Percentiles rank a stretch among this genome's conserved stretches.
These are phyloP conservation scores for Chaetomiaceae sp. DNA, from an alignment of 2,329 filamentous ascomycete species.

Conservation along the genomic window DNA sequence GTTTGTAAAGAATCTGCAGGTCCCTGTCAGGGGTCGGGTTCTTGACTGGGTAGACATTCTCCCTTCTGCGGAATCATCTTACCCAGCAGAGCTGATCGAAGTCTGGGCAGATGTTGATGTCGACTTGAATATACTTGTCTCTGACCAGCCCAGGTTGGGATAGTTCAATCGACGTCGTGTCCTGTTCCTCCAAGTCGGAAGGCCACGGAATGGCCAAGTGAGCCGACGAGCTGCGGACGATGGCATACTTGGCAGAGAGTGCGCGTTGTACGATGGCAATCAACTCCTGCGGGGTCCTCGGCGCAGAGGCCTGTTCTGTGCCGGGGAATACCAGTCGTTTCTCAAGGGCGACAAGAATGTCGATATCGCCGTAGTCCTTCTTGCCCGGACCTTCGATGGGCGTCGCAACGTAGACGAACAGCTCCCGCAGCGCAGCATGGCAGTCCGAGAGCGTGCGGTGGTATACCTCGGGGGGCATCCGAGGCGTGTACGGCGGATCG, in stretches of 20 bases:
- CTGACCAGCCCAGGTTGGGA: background rate
- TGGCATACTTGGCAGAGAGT: slow-evolving; percentile 43
- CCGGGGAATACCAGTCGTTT: slow-evolving; percentile 14
- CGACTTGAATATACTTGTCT: slow-evolving; percentile 59
- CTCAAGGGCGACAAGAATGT: slow-evolving; percentile 54
- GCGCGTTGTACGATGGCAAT: slow-evolving; percentile 33
- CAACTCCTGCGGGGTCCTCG: slow-evolving; percentile 7
- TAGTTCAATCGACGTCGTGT: background rate
- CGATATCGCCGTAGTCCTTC: slow-evolving; percentile 64
- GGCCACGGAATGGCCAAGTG: slow-evolving; percentile 56
- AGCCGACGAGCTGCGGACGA: slow-evolving; percentile 30
- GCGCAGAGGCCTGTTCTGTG: background rate
- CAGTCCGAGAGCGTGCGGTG: slow-evolving; percentile 42
- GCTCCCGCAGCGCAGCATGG: slow-evolving; percentile 40
- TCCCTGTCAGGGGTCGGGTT: too few relatives aligned
- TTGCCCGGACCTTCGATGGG: slow-evolving; percentile 69
- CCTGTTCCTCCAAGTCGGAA: slow-evolving; percentile 10
- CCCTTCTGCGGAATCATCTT: background rate
- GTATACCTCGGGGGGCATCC: slow-evolving; percentile 60
- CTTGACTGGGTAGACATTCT: too few relatives aligned
- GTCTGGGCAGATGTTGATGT: slow-evolving; percentile 53
- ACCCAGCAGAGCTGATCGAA: slow-evolving; percentile 51
- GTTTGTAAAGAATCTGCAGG: slow-evolving; percentile 48
- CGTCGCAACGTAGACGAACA: slow-evolving; percentile 52
- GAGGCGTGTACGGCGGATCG: slow-evolving; percentile 54